These are phyloP conservation scores for Acrodontium crateriforme DNA, from an alignment of 2,329 filamentous ascomycete genomes.

Conservation along the genomic window DNA sequence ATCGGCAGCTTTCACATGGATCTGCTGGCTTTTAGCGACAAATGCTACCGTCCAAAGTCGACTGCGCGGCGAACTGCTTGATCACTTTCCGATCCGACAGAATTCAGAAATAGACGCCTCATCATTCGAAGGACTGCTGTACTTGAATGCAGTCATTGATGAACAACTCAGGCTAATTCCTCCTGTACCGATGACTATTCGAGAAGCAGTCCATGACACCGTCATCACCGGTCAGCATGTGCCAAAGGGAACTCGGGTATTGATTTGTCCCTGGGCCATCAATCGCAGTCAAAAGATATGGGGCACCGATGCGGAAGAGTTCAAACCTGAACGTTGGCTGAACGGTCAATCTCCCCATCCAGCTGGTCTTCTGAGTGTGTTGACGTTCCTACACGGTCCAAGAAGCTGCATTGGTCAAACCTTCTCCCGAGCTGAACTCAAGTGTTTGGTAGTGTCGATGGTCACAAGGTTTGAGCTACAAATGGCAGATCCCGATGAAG, in stretches of 20 bases:
- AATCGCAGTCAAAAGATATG: constrained; percentile 19
- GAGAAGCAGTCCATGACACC: constrained; percentile 8
- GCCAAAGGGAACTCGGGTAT: constrained; percentile 39
- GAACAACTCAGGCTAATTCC: constrained; percentile 31
- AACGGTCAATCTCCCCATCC: constrained; percentile 33
- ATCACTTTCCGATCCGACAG: constrained; percentile 23
- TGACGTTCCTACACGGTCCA: constrained; percentile 31
- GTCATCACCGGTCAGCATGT: constrained; percentile 5
- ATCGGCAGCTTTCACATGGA: constrained; percentile 58
- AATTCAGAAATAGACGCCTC: constrained; percentile 29
- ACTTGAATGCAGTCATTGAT: constrained; percentile 61
- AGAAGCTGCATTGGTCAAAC: constrained; percentile 19
- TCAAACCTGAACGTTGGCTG: constrained; percentile 31
- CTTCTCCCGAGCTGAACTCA: constrained; percentile 17
- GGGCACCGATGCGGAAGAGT: constrained; percentile 18
- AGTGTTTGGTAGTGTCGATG: constrained; percentile 14
- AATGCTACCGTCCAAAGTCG: constrained; percentile 31
- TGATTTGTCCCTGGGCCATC: constrained; percentile 37
- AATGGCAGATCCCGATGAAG: constrained; percentile 10
- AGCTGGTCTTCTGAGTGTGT: constrained; percentile 31
- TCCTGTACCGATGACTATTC: constrained; percentile 8
- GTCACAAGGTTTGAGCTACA: constrained; percentile 11
- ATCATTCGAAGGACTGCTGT: constrained; percentile 56
- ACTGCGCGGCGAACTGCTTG: constrained; percentile 33
- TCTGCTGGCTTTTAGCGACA: constrained; percentile 53